Evolutionary conservation across 805 yeast species (phyloP).

Genomic region (Starmera pachycereana): DNA sequence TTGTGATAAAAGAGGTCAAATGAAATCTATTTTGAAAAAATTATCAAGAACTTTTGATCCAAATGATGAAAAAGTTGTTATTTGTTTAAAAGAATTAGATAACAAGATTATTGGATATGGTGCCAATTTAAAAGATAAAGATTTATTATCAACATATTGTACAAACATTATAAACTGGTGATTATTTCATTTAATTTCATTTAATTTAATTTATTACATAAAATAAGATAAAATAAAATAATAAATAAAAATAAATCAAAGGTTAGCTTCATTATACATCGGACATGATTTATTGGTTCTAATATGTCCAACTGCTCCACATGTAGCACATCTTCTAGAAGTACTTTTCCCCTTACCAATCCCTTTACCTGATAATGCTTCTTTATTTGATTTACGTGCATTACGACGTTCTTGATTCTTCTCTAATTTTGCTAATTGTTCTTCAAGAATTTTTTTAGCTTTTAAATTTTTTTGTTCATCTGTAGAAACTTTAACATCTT

Average conservation of each 20-base stretch:
- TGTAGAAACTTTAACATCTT: conserved; percentile 64
- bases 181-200: not conserved
- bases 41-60: conserved; percentile 30
- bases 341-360: conserved; percentile 26
- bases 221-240: too few species aligned
- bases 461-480: conserved; percentile 78
- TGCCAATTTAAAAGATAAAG: conserved; percentile 8
- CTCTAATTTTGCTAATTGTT: conserved; percentile 73
- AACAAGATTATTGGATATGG: conserved; percentile 14
- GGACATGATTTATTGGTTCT: conserved; percentile 88
- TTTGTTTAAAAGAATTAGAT: conserved; percentile 27
- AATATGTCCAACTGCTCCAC: conserved; percentile 94
- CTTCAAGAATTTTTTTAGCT: conserved; percentile 67
- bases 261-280: conserved; percentile 46
- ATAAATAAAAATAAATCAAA: conserved; percentile 3
- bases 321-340: conserved; percentile 81
- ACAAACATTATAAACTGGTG: conserved; percentile 18
- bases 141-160: conserved; percentile 7
- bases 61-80: conserved; percentile 22
- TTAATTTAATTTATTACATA: too few species aligned
- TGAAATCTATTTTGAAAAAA: conserved; percentile 28
- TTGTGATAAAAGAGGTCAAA: conserved; percentile 34
- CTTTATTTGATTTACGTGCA: conserved; percentile 44
- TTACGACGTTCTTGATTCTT: conserved; percentile 61
- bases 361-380: conserved; percentile 18